These are phyloP conservation scores for Leccinum incarnatum DNA, from an alignment of 768 basidiomycete genomes.

Conservation along the genomic window DNA sequence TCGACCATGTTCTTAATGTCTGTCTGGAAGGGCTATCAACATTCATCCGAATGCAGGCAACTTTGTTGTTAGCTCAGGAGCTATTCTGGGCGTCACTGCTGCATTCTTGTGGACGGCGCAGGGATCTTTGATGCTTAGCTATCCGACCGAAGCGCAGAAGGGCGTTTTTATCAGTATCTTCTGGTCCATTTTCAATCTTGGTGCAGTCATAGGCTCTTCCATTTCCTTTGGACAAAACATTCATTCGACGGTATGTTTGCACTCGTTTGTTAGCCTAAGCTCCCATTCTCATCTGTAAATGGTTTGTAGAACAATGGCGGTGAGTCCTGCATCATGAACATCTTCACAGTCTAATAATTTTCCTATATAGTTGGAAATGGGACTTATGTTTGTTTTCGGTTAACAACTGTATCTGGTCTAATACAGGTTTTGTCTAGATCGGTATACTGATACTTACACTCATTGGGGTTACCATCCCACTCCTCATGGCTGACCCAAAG, in stretches of 20 bases:
- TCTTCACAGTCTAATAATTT: conserved; percentile 1
- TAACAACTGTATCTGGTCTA: background rate
- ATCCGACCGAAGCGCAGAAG: conserved; percentile 77
- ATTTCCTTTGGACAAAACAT: conserved; percentile 74
- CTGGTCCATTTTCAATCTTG: conserved; percentile 85
- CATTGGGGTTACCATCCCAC: conserved; percentile 63
- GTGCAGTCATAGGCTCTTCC: conserved; percentile 73
- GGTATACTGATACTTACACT: conserved; percentile 71
- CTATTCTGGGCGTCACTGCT: conserved; percentile 70
- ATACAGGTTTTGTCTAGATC: conserved; percentile 46
- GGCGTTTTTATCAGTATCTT: conserved; percentile 76
- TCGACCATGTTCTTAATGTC: too few species aligned
- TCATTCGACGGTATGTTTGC: conserved; percentile 23
- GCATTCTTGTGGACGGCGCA: conserved; percentile 80
- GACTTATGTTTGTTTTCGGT: conserved; percentile 59
- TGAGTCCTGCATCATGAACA: conserved; percentile 13
- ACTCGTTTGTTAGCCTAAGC: background rate
- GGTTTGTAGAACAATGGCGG: conserved; percentile 27
- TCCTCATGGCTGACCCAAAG: conserved; percentile 68
- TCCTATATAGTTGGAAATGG: conserved; percentile 54
- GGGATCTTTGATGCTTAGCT: conserved; percentile 81
- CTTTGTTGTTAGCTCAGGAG: conserved; percentile 74
- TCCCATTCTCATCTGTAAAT: background rate
- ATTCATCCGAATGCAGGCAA: conserved; percentile 58
- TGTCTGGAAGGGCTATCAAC: conserved; percentile 33